Evolutionary conservation across 805 yeast genomes (phyloP).

Genomic region (Ogataea angusta): DNA sequence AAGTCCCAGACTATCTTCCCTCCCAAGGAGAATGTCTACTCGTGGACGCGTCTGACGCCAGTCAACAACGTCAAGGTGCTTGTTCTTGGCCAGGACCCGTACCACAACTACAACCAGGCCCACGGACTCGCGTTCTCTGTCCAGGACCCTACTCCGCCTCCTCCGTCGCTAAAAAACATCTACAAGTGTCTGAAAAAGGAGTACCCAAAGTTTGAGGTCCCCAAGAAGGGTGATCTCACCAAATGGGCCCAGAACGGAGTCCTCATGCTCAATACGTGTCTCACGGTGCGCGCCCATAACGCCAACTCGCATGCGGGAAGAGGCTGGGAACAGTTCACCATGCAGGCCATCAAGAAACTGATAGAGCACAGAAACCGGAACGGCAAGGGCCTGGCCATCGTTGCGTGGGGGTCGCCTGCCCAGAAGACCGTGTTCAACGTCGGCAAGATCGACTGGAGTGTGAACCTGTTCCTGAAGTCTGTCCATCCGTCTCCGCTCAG

Average conservation of each 20-base stretch:
- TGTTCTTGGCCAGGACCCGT: slow-evolving; percentile 94
- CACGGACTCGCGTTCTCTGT: slow-evolving; percentile 97
- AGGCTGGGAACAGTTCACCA: slow-evolving; percentile 95
- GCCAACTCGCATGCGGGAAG: slow-evolving; percentile 87
- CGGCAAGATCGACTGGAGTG: slow-evolving; percentile 27
- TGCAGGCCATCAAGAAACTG: slow-evolving; percentile 55
- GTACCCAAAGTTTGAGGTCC: slow-evolving; percentile 67
- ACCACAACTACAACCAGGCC: slow-evolving; percentile 89
- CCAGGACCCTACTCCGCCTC: slow-evolving; percentile 75
- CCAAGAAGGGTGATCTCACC: slow-evolving; percentile 64
- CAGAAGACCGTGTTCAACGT: slow-evolving; percentile 35
- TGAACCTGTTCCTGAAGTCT: slow-evolving; percentile 55
- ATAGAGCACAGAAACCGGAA: slow-evolving; percentile 43
- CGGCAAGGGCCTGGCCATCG: slow-evolving; percentile 58
- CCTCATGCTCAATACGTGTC: slow-evolving; percentile 76
- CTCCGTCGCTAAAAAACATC: slow-evolving; percentile 84
- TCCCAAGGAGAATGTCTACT: slow-evolving; percentile 69
- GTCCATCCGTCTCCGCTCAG: slow-evolving; percentile 97
- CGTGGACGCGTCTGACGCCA: slow-evolving; percentile 90
- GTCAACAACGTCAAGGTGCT: slow-evolving; percentile 69
- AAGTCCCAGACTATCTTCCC: slow-evolving; percentile 62
- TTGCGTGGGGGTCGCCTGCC: slow-evolving; percentile 58
- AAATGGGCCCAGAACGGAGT: slow-evolving; percentile 90
- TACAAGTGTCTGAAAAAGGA: slow-evolving; percentile 69
- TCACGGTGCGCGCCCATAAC: slow-evolving; percentile 89